These are phyloP conservation scores for Chlorella variabilis DNA, from an alignment of 163 green algal genomes.

Conservation along the genomic window DNA sequence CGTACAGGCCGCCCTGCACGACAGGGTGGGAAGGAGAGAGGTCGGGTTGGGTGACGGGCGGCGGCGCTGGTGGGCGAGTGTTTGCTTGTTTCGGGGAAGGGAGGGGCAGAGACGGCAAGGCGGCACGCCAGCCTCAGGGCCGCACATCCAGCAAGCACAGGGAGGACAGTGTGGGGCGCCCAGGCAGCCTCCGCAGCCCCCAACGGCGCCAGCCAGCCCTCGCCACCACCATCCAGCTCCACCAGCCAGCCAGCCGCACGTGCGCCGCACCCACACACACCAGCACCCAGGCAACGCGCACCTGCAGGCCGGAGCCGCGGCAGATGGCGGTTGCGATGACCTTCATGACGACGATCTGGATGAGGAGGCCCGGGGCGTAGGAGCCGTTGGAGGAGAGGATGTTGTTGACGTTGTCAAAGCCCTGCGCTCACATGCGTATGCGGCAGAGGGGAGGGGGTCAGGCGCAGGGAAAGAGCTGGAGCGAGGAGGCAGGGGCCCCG, in stretches of 20 bases:
- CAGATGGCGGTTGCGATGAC: slow-evolving; percentile 86
- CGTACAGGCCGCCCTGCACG: slow-evolving; percentile 95
- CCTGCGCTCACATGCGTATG: slow-evolving; percentile 33
- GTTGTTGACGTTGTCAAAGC: slow-evolving; percentile 82
- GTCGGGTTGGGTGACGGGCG: no score
- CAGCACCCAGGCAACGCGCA: neutral
- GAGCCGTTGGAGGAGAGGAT: slow-evolving; percentile 56
- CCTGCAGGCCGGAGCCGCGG: slow-evolving; percentile 65
- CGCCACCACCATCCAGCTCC: neutral
- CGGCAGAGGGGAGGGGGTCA: no score
- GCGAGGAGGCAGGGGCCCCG: no score
- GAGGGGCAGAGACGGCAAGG: neutral
- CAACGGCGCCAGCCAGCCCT: no score
- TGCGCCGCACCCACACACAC: neutral
- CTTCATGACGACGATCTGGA: slow-evolving; percentile 81
- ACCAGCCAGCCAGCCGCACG: neutral
- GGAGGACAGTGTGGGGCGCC: no score
- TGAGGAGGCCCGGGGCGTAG: slow-evolving; percentile 61
- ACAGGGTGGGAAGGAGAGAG: no score
- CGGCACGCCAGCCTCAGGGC: neutral
- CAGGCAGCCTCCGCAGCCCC: no score
- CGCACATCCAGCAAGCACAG: no score
- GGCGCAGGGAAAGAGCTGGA: no score
- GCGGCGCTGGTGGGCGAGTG: neutral
- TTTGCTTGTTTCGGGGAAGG: neutral